Base-by-base conservation (phyloP, 2,329 filamentous ascomycete genomes). In the Sarocladium strictum region DNA sequence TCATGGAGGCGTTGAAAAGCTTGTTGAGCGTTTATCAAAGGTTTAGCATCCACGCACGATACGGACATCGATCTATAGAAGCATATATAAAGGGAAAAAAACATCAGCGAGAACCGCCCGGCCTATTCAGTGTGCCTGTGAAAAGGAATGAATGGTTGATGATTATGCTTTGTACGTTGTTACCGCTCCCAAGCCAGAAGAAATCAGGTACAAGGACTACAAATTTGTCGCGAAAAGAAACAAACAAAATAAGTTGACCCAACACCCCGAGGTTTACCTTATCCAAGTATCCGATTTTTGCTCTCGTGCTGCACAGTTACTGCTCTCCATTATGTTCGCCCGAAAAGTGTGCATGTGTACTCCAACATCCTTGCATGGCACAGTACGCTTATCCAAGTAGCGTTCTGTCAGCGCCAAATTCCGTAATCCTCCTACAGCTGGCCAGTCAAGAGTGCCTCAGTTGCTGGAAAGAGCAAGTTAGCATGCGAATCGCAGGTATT, bases 361-460 rank as follows among this genome's bases (percentile, higher is more conserved):
- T 9, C 19, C 40, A 23, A 7, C 21, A 21, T 12, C 15, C 21
- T 15, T n/a, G 9, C 35, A 7, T 7, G n/a, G 35, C 35, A 19
- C 35, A 19, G 9, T 9, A 15, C 9, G 11, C 40, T 29, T 11
- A 47, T 47, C 23, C 24, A 47, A n/a, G 24, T 27, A 23, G 40
- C 40, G 21, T 6, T 43, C 40, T 43, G 24, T 24, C 40, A 43
- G 10, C 35, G 35, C 17, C 43, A 51, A 19, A 11, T 19, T 19
- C 14, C 23, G 2, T 6, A 19, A n/a, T n/a, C n/a, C 26, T 40
- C 21, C 23, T 53, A 92, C 63, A 92, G 72, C 66, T 90, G 85
- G 52, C 89, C 89, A 49, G 87, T 89, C 53, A 93, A 76, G 58
- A 92, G 77, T 53, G 88, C 88, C 72, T 92, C 89, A 56, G 89